These are phyloP conservation scores for Botrytis medusae DNA, from an alignment of 2,329 filamentous ascomycete genomes.

Conservation along the genomic window DNA sequence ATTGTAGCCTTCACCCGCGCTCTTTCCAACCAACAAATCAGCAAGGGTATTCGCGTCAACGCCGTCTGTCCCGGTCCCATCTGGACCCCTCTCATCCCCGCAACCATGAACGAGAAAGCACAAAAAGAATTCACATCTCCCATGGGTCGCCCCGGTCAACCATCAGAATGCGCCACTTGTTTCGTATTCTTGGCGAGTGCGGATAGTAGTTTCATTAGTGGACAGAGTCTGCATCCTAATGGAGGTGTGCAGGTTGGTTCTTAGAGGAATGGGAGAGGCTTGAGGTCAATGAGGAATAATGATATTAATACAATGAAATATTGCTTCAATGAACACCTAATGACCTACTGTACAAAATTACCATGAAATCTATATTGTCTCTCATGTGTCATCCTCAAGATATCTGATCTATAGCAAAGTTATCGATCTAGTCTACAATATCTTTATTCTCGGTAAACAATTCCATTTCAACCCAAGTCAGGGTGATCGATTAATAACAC, in stretches of 20 bases:
- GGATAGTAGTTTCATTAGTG: conserved; percentile 72
- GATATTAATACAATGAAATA: background rate
- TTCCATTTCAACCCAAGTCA: too few species aligned
- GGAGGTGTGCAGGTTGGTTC: conserved; percentile 55
- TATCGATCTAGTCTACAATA: background rate
- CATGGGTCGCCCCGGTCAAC: conserved; percentile 76
- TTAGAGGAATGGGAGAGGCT: conserved; percentile 1
- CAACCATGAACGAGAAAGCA: conserved; percentile 68
- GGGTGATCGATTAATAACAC: too few species aligned
- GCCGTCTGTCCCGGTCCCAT: conserved; percentile 76
- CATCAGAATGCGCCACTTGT: conserved; percentile 77
- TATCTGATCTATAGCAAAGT: background rate
- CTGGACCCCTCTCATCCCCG: conserved; percentile 73
- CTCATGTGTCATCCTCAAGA: background rate
- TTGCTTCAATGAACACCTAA: background rate
- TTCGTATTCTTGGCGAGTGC: conserved; percentile 77
- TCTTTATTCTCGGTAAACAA: background rate
- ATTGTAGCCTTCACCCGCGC: conserved; percentile 78
- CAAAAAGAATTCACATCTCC: conserved; percentile 72
- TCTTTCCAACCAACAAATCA: conserved; percentile 71
- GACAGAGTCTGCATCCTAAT: conserved; percentile 68
- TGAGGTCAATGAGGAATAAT: background rate
- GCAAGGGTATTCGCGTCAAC: conserved; percentile 73
- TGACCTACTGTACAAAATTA: rapidly evolving
- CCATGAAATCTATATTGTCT: background rate